Evolutionary conservation across 352 stramenopile genomes (phyloP).

Genomic region (Phytophthora foliorum): DNA sequence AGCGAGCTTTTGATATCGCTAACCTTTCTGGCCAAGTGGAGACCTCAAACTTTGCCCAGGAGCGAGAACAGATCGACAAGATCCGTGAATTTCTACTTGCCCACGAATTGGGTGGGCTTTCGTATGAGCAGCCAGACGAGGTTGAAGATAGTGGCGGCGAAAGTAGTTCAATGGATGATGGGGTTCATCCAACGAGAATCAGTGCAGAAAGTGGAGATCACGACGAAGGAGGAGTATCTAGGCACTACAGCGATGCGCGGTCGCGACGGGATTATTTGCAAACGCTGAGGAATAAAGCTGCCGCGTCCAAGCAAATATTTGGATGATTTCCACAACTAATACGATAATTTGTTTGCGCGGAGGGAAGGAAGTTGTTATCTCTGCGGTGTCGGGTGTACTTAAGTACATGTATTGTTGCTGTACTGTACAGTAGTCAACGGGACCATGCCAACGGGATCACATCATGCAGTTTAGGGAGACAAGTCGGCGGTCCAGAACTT

Average conservation of each 20-base stretch:
- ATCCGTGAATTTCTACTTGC: constrained; percentile 41
- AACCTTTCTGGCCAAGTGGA: neutral
- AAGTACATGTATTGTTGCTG: neutral
- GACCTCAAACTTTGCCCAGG: constrained; percentile 10
- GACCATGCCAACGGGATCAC: constrained; percentile 11
- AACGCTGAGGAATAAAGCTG: constrained; percentile 27
- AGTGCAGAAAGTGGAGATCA: neutral
- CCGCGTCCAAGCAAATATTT: constrained; percentile 18
- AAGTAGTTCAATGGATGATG: neutral
- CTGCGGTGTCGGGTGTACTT: neutral
- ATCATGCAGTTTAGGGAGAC: constrained; percentile 5
- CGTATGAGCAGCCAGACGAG: constrained; percentile 5
- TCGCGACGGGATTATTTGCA: constrained; percentile 37
- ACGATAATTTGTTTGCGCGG: constrained; percentile 6
- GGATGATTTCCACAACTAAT: constrained; percentile 8
- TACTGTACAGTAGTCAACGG: neutral
- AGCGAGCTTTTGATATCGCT: constrained; percentile 35
- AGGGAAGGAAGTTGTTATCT: constrained; percentile 1
- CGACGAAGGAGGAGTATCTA: constrained; percentile 3
- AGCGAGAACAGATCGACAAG: constrained; percentile 21
- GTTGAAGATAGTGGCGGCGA: neutral
- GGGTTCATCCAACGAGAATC: neutral
- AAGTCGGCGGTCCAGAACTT: constrained; percentile 20
- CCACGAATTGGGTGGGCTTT: constrained; percentile 34
- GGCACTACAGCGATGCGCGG: constrained; percentile 35